Evolutionary conservation across 257 asterid genomes (phyloP).

Genomic region (Voacanga thouarsii): DNA sequence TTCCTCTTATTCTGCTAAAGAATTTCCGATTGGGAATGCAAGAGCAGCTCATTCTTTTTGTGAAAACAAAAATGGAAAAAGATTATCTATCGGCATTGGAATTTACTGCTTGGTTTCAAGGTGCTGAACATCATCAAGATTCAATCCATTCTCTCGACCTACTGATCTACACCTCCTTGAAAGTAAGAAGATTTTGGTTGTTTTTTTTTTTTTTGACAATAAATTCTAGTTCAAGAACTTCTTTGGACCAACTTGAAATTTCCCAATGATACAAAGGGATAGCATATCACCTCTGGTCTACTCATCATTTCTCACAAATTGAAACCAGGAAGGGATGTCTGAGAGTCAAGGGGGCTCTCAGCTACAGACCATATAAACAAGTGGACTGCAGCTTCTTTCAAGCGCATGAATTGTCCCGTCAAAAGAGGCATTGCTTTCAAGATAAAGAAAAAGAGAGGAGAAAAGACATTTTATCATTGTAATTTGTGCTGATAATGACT

Average conservation of each 20-base stretch:
- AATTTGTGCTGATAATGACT: not conserved
- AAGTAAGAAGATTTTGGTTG: too few species aligned
- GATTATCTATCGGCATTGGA: too few species aligned
- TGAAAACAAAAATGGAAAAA: not conserved
- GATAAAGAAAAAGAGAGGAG: not conserved
- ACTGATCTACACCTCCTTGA: not conserved
- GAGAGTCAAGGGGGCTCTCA: not conserved
- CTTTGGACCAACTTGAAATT: not conserved
- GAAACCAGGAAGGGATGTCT: not conserved
- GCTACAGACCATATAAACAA: not conserved
- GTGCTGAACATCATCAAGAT: not conserved
- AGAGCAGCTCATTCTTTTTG: not conserved
- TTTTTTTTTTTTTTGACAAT: too few species aligned
- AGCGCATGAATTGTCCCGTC: constrained; percentile 8
- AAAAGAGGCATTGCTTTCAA: not conserved
- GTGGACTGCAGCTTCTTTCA: not conserved
- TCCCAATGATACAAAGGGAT: not conserved
- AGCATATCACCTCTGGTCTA: not conserved
- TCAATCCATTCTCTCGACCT: not conserved
- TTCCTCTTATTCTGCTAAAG: not conserved
- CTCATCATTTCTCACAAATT: not conserved
- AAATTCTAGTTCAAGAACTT: too few species aligned
- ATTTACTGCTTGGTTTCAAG: not conserved
- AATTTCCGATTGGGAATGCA: not conserved
- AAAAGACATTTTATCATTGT: not conserved